Evolutionary conservation across 2,329 filamentous ascomycete genomes (phyloP).

Genomic region (Coccinonectria pachysandricola): DNA sequence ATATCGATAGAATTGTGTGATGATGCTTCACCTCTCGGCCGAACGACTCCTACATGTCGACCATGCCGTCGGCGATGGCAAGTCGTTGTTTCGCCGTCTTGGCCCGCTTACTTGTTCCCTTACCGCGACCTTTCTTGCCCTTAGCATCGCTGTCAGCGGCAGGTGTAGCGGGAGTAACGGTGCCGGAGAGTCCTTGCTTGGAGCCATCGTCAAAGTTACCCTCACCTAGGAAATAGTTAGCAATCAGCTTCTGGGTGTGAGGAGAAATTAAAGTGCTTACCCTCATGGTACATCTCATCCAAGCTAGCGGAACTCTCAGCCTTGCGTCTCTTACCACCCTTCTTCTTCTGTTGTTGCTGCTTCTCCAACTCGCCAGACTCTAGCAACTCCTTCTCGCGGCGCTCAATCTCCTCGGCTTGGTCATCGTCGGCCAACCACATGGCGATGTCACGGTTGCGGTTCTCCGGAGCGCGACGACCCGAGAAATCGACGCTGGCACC

Average conservation of each 20-base stretch:
- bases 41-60: constrained; percentile 22
- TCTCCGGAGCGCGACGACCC: constrained; percentile 75
- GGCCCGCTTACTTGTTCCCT: constrained; percentile 41
- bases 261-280: too few relatives aligned
- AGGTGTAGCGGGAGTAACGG: constrained; percentile 76
- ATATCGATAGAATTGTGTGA: too few relatives aligned
- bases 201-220: constrained; percentile 87
- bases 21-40: too few relatives aligned
- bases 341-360: constrained; percentile 52
- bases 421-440: constrained; percentile 98
- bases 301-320: constrained; percentile 52
- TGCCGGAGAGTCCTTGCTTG: constrained; percentile 42
- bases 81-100: constrained; percentile 61
- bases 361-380: constrained; percentile 61
- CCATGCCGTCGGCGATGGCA: constrained; percentile 53
- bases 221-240: constrained; percentile 71
- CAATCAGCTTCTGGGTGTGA: too few relatives aligned
- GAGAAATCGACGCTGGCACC: constrained; percentile 94
- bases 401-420: constrained; percentile 86
- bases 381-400: constrained; percentile 77
- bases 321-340: constrained; percentile 46
- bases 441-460: constrained; percentile 93
- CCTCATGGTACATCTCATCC: constrained; percentile 99
- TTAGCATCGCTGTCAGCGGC: constrained; percentile 46
- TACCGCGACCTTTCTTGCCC: constrained; percentile 47